Evolutionary conservation across 2,329 filamentous ascomycete genomes (phyloP).

Genomic region (Phaeosphaeria sp.): DNA sequence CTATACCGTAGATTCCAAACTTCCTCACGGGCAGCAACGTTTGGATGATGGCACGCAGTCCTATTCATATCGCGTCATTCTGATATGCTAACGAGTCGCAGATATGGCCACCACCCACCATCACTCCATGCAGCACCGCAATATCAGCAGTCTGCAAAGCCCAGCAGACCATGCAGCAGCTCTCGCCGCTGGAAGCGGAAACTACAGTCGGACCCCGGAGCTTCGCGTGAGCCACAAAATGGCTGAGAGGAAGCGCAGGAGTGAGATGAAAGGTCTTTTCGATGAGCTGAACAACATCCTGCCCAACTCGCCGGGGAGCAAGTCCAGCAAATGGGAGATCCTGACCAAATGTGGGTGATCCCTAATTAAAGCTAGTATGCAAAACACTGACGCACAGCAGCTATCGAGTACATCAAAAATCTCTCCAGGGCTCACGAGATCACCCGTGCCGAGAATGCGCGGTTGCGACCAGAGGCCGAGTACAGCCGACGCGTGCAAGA

Average conservation of each 20-base stretch:
- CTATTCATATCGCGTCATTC: constrained; percentile 7
- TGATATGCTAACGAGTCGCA: constrained; percentile 33
- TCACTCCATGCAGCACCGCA: constrained; percentile 77
- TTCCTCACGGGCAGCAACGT: constrained; percentile 75
- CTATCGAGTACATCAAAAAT: constrained; percentile 58
- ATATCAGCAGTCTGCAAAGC: constrained; percentile 70
- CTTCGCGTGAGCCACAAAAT: constrained; percentile 84
- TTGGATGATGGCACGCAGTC: constrained; percentile 66
- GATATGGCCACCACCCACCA: constrained; percentile 67
- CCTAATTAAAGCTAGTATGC: background rate
- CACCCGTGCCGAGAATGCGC: constrained; percentile 48
- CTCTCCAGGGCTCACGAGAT: constrained; percentile 48
- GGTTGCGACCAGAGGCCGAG: constrained; percentile 54
- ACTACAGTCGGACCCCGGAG: constrained; percentile 83
- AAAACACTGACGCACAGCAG: constrained; percentile 36
- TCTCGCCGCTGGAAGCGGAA: constrained; percentile 66
- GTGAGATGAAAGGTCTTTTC: constrained; percentile 88
- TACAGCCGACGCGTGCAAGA: constrained; percentile 53
- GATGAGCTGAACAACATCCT: constrained; percentile 80
- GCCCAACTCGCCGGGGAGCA: constrained; percentile 80
- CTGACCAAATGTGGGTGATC: constrained; percentile 75
- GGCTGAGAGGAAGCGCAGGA: constrained; percentile 81
- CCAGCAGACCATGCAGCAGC: constrained; percentile 63
- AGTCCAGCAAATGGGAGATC: constrained; percentile 90
- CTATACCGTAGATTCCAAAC: constrained; percentile 74